Evolutionary conservation across 148 eudicot genomes (phyloP).

Genomic region (Salicornia ramosissima): DNA sequence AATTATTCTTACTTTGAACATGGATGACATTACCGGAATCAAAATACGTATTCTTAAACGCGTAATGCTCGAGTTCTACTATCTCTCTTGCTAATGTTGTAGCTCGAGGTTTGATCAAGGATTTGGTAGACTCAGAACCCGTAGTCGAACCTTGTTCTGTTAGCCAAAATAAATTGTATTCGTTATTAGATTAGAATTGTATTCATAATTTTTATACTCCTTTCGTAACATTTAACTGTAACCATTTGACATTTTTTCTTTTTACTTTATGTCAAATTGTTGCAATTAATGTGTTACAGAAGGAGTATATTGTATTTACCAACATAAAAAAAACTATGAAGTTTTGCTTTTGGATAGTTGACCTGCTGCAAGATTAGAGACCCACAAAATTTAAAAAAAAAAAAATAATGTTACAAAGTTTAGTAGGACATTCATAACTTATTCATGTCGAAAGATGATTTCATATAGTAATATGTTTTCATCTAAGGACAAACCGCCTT

Average conservation of each 20-base stretch:
- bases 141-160: no score
- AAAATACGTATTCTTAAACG: constrained; percentile 5
- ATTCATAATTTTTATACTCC: no score
- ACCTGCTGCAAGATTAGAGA: constrained; percentile 15
- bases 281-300: no score
- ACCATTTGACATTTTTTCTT: no score
- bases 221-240: no score
- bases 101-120: no score
- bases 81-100: constrained; percentile 37
- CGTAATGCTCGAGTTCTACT: constrained; percentile 21
- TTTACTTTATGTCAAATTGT: no score
- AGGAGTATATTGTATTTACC: no score
- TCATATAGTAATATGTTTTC: neutral
- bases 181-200: no score
- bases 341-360: constrained; percentile 21
- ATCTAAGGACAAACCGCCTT: neutral
- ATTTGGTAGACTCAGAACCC: no score
- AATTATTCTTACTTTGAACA: constrained; percentile 18
- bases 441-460: neutral
- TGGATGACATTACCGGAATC: constrained; percentile 8
- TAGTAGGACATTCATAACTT: neutral
- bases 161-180: no score
- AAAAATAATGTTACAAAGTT: no score
- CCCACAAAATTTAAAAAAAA: neutral
- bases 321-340: constrained; percentile 25